These are phyloP conservation scores for Verticillium tricorpus DNA, from an alignment of 2,329 filamentous ascomycete genomes.

Conservation along the genomic window DNA sequence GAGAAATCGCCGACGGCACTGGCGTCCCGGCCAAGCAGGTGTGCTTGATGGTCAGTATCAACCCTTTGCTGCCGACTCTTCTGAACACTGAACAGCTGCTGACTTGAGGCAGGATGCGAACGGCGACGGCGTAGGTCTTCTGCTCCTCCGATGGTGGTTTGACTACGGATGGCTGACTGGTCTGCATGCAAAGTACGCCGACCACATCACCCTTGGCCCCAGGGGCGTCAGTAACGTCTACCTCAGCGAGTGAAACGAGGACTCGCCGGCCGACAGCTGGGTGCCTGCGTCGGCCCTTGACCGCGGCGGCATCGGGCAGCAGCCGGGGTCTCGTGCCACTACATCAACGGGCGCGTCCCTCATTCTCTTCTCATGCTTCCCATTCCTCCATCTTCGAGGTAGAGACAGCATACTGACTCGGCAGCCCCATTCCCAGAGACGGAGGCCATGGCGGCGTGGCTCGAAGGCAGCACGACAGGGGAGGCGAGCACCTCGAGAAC, in stretches of 20 bases:
- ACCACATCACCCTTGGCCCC: constrained; percentile 12
- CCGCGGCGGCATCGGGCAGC: constrained; percentile 11
- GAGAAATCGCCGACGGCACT: constrained; percentile 11
- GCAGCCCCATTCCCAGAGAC: not conserved
- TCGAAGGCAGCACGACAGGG: not conserved
- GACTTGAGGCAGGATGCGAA: too few relatives aligned
- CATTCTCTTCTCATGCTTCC: too few relatives aligned
- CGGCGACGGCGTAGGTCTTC: too few relatives aligned
- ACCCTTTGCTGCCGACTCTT: not conserved
- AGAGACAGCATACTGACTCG: too few relatives aligned
- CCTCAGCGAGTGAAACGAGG: constrained; percentile 6
- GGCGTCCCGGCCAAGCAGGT: constrained; percentile 4
- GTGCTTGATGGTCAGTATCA: constrained; percentile 9
- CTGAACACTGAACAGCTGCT: too few relatives aligned
- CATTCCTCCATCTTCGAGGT: too few relatives aligned
- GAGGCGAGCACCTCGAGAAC: too few relatives aligned
- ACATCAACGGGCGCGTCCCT: constrained; percentile 11
- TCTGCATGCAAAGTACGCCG: constrained; percentile 1
- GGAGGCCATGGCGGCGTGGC: constrained; percentile 7
- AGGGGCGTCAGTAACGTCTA: constrained; percentile 9
- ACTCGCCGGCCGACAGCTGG: not conserved
- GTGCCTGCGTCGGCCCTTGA: constrained; percentile 3
- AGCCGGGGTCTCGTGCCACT: constrained; percentile 11
- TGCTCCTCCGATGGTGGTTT: too few relatives aligned
- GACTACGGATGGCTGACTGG: too few relatives aligned